These are phyloP conservation scores for Lasiodiplodia sp. DNA, from an alignment of 2,329 filamentous ascomycete genomes.

Conservation along the genomic window DNA sequence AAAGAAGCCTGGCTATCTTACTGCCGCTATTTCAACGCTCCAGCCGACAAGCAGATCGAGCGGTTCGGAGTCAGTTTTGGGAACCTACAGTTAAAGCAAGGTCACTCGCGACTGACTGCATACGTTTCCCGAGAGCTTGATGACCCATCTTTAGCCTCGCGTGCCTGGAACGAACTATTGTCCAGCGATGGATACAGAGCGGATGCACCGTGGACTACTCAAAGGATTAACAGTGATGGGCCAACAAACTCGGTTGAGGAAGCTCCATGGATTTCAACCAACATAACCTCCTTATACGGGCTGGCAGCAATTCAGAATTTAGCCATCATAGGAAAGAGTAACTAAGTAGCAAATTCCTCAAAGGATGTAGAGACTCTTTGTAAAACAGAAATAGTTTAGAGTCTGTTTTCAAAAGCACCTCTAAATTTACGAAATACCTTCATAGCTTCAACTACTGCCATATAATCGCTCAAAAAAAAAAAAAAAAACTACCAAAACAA, in stretches of 20 bases:
- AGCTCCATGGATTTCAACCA: slow-evolving; percentile 65
- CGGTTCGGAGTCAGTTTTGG: slow-evolving; percentile 61
- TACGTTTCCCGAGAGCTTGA: slow-evolving; percentile 56
- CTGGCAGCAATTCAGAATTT: slow-evolving; percentile 65
- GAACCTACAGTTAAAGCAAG: slow-evolving; percentile 60
- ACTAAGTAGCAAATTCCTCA: neutral
- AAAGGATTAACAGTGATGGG: slow-evolving; percentile 51
- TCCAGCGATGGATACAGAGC: slow-evolving; percentile 46
- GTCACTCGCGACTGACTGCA: slow-evolving; percentile 65
- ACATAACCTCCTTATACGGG: slow-evolving; percentile 65
- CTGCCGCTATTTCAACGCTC: slow-evolving; percentile 64
- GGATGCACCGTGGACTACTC: slow-evolving; percentile 52
- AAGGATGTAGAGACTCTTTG: too few species aligned
- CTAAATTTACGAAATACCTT: too few species aligned
- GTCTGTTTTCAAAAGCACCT: too few species aligned
- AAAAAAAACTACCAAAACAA: too few species aligned
- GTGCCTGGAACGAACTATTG: slow-evolving; percentile 65
- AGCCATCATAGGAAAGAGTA: slow-evolving; percentile 44
- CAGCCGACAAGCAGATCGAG: slow-evolving; percentile 57
- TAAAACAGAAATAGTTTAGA: too few species aligned
- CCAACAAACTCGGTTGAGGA: slow-evolving; percentile 61
- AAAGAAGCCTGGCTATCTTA: slow-evolving; percentile 66
- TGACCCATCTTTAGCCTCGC: slow-evolving; percentile 57
- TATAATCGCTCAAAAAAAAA: too few species aligned
- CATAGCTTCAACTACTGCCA: too few species aligned